Evolutionary conservation across 2,329 filamentous ascomycete species (phyloP), one percentile per base, ranked within the genome.

Genomic region (Monilinia vaccinii-corymbosi): DNA sequence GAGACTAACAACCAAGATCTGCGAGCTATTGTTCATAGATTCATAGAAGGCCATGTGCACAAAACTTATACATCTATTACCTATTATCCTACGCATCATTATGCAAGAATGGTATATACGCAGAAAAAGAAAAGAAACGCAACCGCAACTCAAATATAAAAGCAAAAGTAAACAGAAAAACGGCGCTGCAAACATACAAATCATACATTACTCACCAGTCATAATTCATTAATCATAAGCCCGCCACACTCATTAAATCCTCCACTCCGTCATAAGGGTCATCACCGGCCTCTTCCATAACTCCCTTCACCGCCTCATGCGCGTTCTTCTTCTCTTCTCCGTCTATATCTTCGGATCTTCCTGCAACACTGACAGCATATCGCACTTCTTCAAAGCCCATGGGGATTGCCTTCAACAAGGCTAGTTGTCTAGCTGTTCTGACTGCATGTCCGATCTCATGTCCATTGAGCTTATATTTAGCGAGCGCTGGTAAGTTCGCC

Each of bases 341-440:
- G 13, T 47, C 42, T 36, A 31, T 11, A 34, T 47, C 21, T 2
- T 56, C 42, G 42, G 28, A 34, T 28, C 38, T 31, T 9, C 48
- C 56, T 3, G 53, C 47, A 14, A 42, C 48, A 14, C 31, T 32
- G 2, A 59, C 47, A n/a, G 46, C 56, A 31, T 52, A 59, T 28
- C 45, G 36, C 6, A 59, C 31, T 16, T 59, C 47, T 52, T 47
- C 56, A 21, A 59, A 52, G 0, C 56, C 56, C 56, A 59, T 59
- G 2, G 47, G 47, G 4, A 59, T 51, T 1, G 48, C 56, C 38
- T 59, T 59, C 56, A 47, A 59, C 11, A 59, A 4, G 21, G 61
- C 61, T 28, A 62, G 23, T 16, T 64, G 62, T 58, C 60, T 61
- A 16, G 61, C 58, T 18, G 61, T 61, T 36, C 34, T 32, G 4